Evolutionary conservation across 768 basidiomycete species (phyloP), one percentile per base, ranked within the genome.

Genomic region (Dentipellis sp.): DNA sequence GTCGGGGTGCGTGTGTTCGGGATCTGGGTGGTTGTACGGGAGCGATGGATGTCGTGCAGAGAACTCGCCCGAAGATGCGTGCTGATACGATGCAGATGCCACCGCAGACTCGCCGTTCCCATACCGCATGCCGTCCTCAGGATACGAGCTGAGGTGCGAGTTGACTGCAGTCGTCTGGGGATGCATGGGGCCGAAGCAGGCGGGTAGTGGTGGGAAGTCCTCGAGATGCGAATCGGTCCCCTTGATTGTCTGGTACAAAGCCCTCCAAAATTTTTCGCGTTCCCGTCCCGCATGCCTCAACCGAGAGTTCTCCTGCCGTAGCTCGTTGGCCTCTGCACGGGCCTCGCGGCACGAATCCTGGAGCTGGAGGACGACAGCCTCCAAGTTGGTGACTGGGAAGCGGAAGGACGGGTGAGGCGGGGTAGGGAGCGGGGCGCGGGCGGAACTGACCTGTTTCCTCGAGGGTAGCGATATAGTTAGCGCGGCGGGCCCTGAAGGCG

Each of bases 381-480:
- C 90, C 53, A 92, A 75, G 64, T 82, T 91, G 21, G 86, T 91
- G 62, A 92, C 89, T 86, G 67, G 29, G 46, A 50, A n/a, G 51
- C 56, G 21, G 22, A 21, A 52, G 36, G 49, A 50, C 45, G 57
- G 47, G 59, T 60, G 52, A 60, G 62, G 50, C 35, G 55, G n/a
- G 53, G 36, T 37, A 50, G 52, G 35, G n/a, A 46, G 52, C 40
- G 53, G 52, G 16, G 47, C 48, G 50, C 59, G 55, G 38, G 52
- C 47, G 12, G 52, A n/a, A 60, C 72, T 51, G 55, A 74, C 74
- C 74, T 75, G 89, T 89, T 67, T 89, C 89, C 69, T 92, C 90
- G 59, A 92, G 80, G 11, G 88, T 91, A 45, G 86, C 82, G 66
- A 92, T 92, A 68, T 92, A 92, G 69, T 88, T 91, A 50, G 87